Conservation (phyloP, 78 protist genomes). For the Andalucia godoyi region DNA sequence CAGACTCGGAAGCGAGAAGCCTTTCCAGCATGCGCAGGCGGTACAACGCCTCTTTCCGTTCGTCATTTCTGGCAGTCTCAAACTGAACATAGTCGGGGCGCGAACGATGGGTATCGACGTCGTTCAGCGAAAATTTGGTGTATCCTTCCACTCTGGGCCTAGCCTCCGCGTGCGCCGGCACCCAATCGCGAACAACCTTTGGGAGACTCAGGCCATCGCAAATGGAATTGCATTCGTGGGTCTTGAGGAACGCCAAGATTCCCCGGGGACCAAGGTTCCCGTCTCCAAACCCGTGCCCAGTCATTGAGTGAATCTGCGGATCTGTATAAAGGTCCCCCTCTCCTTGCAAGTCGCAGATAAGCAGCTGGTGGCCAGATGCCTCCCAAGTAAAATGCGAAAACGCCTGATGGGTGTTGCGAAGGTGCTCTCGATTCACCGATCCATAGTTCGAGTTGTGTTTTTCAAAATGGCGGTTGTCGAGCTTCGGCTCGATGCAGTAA, state of each 20-base stretch:
- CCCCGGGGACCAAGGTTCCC: conserved; percentile 70
- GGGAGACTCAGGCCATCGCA: background rate
- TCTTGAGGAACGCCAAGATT: conserved; percentile 42
- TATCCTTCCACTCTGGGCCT: too few species aligned
- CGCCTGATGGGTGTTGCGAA: conserved; percentile 76
- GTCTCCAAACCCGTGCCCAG: conserved; percentile 62
- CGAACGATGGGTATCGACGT: too few species aligned
- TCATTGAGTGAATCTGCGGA: conserved; percentile 69
- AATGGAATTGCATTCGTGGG: conserved; percentile 52
- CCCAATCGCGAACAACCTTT: too few species aligned
- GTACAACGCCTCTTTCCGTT: too few species aligned
- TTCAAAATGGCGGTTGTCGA: conserved; percentile 50
- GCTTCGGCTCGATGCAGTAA: conserved; percentile 30
- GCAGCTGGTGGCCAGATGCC: conserved; percentile 36
- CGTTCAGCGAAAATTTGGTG: too few species aligned
- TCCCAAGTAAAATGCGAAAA: conserved; percentile 76
- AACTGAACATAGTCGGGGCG: too few species aligned
- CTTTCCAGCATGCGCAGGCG: too few species aligned
- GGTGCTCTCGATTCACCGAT: conserved; percentile 10
- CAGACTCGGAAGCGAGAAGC: too few species aligned
- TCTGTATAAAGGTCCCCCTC: conserved; percentile 79
- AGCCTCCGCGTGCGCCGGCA: too few species aligned
- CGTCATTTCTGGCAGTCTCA: too few species aligned
- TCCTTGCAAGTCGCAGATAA: conserved; percentile 81
- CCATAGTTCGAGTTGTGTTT: conserved; percentile 79